A percentile compares a stretch with the other conserved stretches of the same genome.
phyloP scores from a whole-genome alignment of 2,329 filamentous ascomycete genomes.

The Hypoxylon sp. region DNA sequence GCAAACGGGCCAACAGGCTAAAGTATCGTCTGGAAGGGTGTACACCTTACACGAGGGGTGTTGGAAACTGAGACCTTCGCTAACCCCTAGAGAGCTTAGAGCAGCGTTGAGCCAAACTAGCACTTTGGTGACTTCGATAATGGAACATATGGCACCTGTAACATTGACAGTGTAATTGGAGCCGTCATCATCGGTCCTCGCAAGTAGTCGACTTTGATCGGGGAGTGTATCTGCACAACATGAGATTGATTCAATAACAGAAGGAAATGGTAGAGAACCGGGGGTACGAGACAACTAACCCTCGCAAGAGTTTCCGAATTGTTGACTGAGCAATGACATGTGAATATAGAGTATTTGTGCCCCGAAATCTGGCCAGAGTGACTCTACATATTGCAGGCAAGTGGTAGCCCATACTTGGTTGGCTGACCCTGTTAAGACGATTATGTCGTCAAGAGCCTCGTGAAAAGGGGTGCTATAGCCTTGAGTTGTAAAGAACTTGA shows the following conservation, averaged over 20 bases:
- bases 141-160: background rate
- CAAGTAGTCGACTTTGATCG: background rate
- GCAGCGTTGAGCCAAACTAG: background rate
- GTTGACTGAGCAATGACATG: background rate
- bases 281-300: background rate
- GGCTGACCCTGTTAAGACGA: background rate
- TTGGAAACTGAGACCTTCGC: background rate
- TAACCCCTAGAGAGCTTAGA: background rate
- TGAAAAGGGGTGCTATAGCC: background rate
- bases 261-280: background rate
- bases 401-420: conserved; percentile 1
- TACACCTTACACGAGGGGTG: background rate
- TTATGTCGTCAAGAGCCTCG: background rate
- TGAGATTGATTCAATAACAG: background rate
- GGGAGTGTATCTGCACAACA: background rate
- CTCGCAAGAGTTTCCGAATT: background rate
- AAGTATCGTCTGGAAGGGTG: background rate
- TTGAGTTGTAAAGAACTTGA: background rate
- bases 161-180: background rate
- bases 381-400: background rate
- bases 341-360: background rate
- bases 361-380: conserved; percentile 1
- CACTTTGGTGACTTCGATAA: background rate
- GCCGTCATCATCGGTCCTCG: background rate
- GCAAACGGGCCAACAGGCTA: background rate